Percentiles rank a stretch among this genome's conserved stretches.
Conservation (phyloP, 1,284 basidiomycete genomes). For the Fistulinella staudtii region DNA sequence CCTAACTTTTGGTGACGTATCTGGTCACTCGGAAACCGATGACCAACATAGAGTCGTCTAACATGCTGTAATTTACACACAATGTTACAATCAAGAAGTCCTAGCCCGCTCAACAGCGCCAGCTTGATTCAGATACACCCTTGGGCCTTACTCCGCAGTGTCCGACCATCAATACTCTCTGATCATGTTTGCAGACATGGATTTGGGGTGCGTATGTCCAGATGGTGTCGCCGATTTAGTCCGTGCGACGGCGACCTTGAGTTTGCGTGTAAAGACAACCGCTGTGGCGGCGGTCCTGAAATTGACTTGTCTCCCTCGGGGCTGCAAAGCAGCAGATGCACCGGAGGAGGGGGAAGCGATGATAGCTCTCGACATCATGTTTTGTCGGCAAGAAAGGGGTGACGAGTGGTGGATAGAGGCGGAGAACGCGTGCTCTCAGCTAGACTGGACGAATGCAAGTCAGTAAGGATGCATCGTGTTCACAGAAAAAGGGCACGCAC, state of each 20-base stretch:
- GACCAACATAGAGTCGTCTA: no score
- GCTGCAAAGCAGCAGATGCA: neutral
- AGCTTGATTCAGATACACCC: neutral
- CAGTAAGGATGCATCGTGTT: neutral
- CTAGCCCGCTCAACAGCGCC: constrained; percentile 1
- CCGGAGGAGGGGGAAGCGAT: neutral
- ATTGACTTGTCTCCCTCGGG: constrained; percentile 12
- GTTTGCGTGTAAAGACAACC: constrained; percentile 22
- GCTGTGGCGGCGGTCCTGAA: constrained; percentile 25
- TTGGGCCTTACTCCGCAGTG: no score
- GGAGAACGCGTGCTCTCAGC: no score
- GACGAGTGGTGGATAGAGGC: no score
- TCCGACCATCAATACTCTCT: no score
- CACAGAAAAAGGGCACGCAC: constrained; percentile 7
- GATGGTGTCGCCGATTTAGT: constrained; percentile 1
- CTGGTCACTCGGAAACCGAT: no score
- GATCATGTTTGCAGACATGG: constrained; percentile 7
- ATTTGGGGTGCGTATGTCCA: constrained; percentile 4
- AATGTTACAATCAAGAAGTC: neutral
- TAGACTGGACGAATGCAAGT: no score
- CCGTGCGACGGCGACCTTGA: constrained; percentile 20
- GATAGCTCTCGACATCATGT: neutral
- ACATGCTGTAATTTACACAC: neutral
- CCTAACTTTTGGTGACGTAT: no score
- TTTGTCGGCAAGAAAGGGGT: no score